Conservation (phyloP, 768 basidiomycete genomes). For the Mycena vitilis region DNA sequence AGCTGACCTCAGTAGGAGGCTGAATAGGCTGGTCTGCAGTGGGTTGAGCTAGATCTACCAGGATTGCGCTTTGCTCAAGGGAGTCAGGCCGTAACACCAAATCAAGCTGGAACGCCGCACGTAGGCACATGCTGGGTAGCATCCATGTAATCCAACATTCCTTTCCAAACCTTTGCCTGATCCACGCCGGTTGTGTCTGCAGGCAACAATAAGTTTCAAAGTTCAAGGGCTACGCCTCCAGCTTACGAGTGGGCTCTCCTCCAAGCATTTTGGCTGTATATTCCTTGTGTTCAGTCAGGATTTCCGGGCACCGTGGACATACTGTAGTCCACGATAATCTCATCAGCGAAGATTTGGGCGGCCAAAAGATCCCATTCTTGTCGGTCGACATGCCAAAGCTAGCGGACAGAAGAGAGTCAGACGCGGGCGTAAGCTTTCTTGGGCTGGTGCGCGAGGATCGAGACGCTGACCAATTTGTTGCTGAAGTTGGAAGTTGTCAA, state of each 20-base stretch:
- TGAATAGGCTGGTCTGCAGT: neutral
- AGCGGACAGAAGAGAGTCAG: too few species aligned
- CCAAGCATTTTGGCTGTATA: conserved; percentile 4
- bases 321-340: conserved; percentile 20
- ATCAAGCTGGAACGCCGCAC: neutral
- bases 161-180: conserved; percentile 11
- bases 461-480: neutral
- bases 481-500: neutral
- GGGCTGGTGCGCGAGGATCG: neutral
- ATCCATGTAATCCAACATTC: conserved; percentile 15
- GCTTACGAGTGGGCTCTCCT: conserved; percentile 10
- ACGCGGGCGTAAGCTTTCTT: too few species aligned
- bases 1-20: neutral
- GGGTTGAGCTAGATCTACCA: conserved; percentile 13
- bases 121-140: neutral
- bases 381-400: conserved; percentile 17
- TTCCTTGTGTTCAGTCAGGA: too few species aligned
- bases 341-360: conserved; percentile 1
- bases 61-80: neutral
- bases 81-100: neutral
- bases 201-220: neutral
- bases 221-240: neutral
- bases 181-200: neutral
- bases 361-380: conserved; percentile 10
- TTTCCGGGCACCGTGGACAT: neutral